phyloP scores from a whole-genome alignment of 2,329 filamentous ascomycete species.

The Hyphodiscus sp. region DNA sequence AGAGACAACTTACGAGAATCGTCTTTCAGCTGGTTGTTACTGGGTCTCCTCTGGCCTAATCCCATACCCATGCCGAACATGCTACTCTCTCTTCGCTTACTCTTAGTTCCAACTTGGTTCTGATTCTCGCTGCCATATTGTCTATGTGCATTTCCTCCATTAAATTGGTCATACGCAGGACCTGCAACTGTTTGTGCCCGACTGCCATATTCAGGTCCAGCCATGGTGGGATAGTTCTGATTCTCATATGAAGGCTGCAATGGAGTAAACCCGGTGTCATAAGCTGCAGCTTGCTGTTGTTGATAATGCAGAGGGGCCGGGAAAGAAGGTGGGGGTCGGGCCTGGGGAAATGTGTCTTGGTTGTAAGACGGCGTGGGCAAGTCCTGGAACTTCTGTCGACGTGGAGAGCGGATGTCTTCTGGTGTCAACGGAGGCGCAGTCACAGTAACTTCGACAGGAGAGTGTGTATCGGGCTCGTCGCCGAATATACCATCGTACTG shows the following conservation, averaged over 20 bases:
- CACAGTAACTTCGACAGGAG: slow-evolving; percentile 40
- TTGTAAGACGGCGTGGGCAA: slow-evolving; percentile 58
- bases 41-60: slow-evolving; percentile 30
- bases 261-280: slow-evolving; percentile 45
- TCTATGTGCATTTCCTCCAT: slow-evolving; percentile 27
- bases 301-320: slow-evolving; percentile 22
- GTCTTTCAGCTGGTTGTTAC: slow-evolving; percentile 22
- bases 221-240: slow-evolving; percentile 22
- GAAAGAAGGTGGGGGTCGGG: slow-evolving; percentile 33
- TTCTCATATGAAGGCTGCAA: slow-evolving; percentile 43
- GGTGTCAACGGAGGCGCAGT: slow-evolving; percentile 37
- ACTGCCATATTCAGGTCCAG: slow-evolving; percentile 28
- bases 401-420: slow-evolving; percentile 56
- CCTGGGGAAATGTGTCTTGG: slow-evolving; percentile 42
- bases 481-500: slow-evolving; percentile 86
- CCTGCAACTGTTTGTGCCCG: slow-evolving; percentile 21
- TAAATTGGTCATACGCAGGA: slow-evolving; percentile 36
- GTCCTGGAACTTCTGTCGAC: slow-evolving; percentile 59
- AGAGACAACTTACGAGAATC: slow-evolving; percentile 23
- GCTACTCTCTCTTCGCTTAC: slow-evolving; percentile 52
- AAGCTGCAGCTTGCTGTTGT: slow-evolving; percentile 25
- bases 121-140: slow-evolving; percentile 26
- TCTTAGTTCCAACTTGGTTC: slow-evolving; percentile 32
- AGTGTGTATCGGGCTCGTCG: slow-evolving; percentile 55
- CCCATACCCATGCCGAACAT: slow-evolving; percentile 47